Evolutionary conservation across 805 yeast species (phyloP).

Genomic region (Saturnispora mendoncae): DNA sequence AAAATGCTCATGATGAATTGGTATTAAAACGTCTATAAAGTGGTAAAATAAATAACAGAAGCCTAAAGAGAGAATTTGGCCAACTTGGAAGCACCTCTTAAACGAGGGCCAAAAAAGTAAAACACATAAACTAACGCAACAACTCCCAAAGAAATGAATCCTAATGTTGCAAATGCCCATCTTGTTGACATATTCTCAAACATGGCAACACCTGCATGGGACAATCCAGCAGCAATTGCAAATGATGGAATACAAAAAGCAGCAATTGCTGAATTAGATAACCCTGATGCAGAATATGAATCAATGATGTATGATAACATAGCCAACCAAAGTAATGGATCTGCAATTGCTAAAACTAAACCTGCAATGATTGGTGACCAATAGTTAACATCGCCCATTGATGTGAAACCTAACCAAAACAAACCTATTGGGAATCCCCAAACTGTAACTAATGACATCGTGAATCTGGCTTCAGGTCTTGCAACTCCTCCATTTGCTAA

Average conservation of each 20-base stretch:
- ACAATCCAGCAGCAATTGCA: slow-evolving; percentile 28
- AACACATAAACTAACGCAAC: slow-evolving; percentile 28
- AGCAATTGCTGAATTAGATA: slow-evolving; percentile 30
- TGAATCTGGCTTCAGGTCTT: slow-evolving; percentile 30
- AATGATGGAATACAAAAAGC: slow-evolving; percentile 32
- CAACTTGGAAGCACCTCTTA: slow-evolving; percentile 26
- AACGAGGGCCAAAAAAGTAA: slow-evolving; percentile 28
- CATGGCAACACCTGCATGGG: slow-evolving; percentile 34
- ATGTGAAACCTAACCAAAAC: slow-evolving; percentile 30
- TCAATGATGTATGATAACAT: slow-evolving; percentile 30
- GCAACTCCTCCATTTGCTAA: slow-evolving; percentile 27
- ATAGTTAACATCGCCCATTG: slow-evolving; percentile 25
- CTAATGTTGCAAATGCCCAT: slow-evolving; percentile 30
- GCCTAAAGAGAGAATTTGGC: slow-evolving; percentile 18
- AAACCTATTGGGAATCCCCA: slow-evolving; percentile 32
- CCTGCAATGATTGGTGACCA: slow-evolving; percentile 32
- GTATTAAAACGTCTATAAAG: no score
- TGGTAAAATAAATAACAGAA: slow-evolving; percentile 3
- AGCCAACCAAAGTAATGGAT: slow-evolving; percentile 30
- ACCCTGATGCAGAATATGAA: slow-evolving; percentile 28
- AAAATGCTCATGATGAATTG: no score
- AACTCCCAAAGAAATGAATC: slow-evolving; percentile 27
- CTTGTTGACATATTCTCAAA: slow-evolving; percentile 29
- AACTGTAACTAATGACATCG: slow-evolving; percentile 26
- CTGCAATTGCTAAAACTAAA: slow-evolving; percentile 25